Evolutionary conservation across 2,329 filamentous ascomycete species (phyloP), one percentile per base, ranked within the genome.

Genomic region (Fusarium sp.): DNA sequence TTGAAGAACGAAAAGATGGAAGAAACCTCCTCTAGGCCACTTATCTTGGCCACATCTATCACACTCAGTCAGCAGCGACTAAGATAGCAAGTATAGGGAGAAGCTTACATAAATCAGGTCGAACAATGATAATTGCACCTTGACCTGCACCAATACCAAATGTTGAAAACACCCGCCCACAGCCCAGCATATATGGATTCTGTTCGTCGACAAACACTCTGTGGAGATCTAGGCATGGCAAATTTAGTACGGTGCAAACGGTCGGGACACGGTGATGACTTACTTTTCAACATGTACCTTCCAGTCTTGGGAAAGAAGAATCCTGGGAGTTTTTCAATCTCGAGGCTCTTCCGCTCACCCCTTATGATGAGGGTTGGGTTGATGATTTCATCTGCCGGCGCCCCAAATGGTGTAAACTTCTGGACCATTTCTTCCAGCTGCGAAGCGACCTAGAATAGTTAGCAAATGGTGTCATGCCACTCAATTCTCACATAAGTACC

Each of bases 41-140:
- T 33, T 5, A 76, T 37, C 1, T 40, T 66, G 7, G 71, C 68
- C 2, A 74, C 50, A 27, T 76, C 74, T 76, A 6, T 0, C 1
- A 1, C 0, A 0, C 0, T 1, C 6, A n/a, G 15, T 70, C 14
- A 65, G 56, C n/a, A 20, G 3, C 9, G 1, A 6, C 2, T 6
- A 4, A 12, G 4, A 5, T 2, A 2, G 20, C 1, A 0, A 3
- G 6, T 7, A 30, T n/a, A 1, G 33, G 9, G 6, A 4, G 65
- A 4, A 3, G 63, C 74, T 68, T 38, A 78, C 76, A 77, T 14
- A 71, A 30, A 12, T 78, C 76, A 0, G 76, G 76, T 3, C 76
- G 52, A 30, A 78, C 57, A 11, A 78, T 37, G 0, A 71, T 15
- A 10, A 77, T 60, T 2, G 61, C 71, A 2, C 76, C 76, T 6